phyloP scores from a whole-genome alignment of 257 asterid species.

The Ocimum tenuiflorum region DNA sequence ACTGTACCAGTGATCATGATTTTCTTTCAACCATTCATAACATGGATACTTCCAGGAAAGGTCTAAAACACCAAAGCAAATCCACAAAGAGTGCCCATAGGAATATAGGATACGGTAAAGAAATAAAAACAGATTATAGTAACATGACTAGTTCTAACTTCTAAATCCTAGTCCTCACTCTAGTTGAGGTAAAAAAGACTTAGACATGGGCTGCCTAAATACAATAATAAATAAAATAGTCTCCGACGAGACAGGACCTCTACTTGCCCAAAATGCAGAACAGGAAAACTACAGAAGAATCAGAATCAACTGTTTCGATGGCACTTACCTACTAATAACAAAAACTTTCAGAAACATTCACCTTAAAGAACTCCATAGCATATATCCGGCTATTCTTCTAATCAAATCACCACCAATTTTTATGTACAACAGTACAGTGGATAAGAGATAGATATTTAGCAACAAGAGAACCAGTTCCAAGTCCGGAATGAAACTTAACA shows the following conservation, averaged over 20 bases:
- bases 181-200: background rate
- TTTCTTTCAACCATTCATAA: background rate
- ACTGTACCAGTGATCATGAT: background rate
- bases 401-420: background rate
- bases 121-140: background rate
- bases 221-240: background rate
- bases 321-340: background rate
- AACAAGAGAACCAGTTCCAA: constrained; percentile 6
- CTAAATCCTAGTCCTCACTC: background rate
- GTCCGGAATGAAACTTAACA: too few relatives aligned
- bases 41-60: background rate
- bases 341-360: background rate
- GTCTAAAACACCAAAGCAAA: background rate
- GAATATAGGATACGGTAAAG: background rate
- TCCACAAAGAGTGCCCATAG: background rate
- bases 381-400: background rate
- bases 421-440: background rate
- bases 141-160: background rate
- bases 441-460: background rate
- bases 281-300: background rate
- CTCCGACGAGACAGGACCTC: background rate
- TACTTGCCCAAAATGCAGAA: background rate
- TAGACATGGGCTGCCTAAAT: background rate
- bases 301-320: background rate
- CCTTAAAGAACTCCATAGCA: background rate